Conservation (phyloP, 2,329 filamentous ascomycete species). For the Chaetomium strumarium region DNA sequence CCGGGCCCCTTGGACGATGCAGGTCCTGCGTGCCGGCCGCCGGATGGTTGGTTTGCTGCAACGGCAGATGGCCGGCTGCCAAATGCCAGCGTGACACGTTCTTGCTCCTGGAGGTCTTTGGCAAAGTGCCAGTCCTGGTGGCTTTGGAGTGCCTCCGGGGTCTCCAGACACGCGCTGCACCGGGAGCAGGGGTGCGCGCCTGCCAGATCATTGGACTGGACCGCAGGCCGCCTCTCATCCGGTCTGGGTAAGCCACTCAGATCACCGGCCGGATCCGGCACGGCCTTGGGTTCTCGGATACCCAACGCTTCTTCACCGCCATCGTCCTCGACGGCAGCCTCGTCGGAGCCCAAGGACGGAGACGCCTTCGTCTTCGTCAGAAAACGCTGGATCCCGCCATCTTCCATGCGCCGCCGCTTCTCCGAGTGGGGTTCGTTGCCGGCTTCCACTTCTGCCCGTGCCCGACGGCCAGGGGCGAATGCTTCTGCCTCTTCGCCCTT, state of each 20-base stretch:
- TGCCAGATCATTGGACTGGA: conserved; percentile 29
- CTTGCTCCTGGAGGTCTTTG: conserved; percentile 67
- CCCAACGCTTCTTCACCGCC: conserved; percentile 27
- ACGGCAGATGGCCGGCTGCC: conserved; percentile 31
- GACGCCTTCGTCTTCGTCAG: conserved; percentile 37
- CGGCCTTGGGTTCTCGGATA: conserved; percentile 9
- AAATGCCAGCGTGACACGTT: conserved; percentile 47
- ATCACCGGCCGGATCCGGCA: conserved; percentile 4
- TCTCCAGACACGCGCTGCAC: conserved; percentile 58
- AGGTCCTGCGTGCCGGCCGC: conserved; percentile 27
- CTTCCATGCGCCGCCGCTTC: conserved; percentile 42
- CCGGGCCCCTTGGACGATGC: conserved; percentile 36
- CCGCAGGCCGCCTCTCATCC: conserved; percentile 12
- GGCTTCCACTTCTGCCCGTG: conserved; percentile 24
- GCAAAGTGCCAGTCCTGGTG: conserved; percentile 96
- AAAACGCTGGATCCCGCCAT: conserved; percentile 51
- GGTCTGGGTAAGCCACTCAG: background rate
- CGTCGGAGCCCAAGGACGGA: conserved; percentile 27
- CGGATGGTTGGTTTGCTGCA: conserved; percentile 30
- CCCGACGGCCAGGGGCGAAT: conserved; percentile 36
- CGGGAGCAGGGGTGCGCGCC: conserved; percentile 50
- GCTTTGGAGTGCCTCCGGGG: conserved; percentile 57
- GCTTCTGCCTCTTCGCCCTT: conserved; percentile 60
- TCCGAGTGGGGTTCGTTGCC: conserved; percentile 24
- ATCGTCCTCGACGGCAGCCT: conserved; percentile 23